A percentile compares a stretch with the other conserved stretches of the same genome.
These are phyloP conservation scores for Acanthamoeba triangularis DNA, from an alignment of 208 protist species.

Conservation along the genomic window DNA sequence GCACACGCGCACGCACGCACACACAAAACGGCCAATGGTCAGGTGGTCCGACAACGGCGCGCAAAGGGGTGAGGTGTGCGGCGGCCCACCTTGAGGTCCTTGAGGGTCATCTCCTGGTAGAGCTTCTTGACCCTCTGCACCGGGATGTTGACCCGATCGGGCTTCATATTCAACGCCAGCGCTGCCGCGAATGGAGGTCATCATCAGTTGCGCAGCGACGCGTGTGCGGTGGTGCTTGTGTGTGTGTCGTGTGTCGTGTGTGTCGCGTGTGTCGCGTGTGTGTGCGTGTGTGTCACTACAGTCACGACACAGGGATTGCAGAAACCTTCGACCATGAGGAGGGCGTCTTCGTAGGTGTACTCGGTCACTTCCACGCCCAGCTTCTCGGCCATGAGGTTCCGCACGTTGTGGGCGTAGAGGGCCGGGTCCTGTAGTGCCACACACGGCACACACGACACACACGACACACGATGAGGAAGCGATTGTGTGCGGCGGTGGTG, in stretches of 20 bases:
- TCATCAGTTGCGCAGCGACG: too few species aligned
- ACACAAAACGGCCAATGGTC: too few species aligned
- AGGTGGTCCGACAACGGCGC: too few species aligned
- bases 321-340: conserved; percentile 31
- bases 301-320: background rate
- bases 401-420: conserved; percentile 32
- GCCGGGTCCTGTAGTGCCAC: background rate
- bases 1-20: too few species aligned
- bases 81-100: background rate
- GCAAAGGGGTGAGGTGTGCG: too few species aligned
- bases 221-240: too few species aligned
- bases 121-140: background rate
- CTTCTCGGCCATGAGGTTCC: background rate
- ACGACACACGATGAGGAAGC: too few species aligned
- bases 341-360: conserved; percentile 39
- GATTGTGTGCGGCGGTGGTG: too few species aligned
- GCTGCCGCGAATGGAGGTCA: background rate
- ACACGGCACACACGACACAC: too few species aligned
- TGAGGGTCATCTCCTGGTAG: conserved; percentile 30
- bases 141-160: conserved; percentile 21
- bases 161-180: conserved; percentile 2
- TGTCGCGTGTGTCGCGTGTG: too few species aligned
- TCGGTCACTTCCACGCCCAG: conserved; percentile 7
- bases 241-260: too few species aligned
- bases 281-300: background rate